Percentiles rank a stretch among this genome's conserved stretches.
Conservation (phyloP, 2,329 filamentous ascomycete genomes). For the Daldinia sp. region DNA sequence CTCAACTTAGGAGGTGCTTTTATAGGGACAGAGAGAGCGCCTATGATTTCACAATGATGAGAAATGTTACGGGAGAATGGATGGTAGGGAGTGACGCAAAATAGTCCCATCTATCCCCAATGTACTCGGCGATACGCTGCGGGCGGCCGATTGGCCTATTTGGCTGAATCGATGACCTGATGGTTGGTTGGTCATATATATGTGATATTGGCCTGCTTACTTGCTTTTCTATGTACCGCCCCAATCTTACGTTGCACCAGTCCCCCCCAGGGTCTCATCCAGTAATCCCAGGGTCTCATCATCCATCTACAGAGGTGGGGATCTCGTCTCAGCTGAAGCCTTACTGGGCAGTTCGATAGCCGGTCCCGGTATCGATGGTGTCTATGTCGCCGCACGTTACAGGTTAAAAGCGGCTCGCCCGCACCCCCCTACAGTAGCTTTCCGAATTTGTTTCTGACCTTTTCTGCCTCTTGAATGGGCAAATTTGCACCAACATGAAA, state of each 20-base stretch:
- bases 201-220: slow-evolving; percentile 35
- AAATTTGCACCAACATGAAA: slow-evolving; percentile 40
- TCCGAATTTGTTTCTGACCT: slow-evolving; percentile 23
- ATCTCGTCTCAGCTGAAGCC: slow-evolving; percentile 39
- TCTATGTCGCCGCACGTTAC: slow-evolving; percentile 28
- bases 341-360: slow-evolving; percentile 37
- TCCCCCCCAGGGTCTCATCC: slow-evolving; percentile 33
- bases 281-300: slow-evolving; percentile 38
- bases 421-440: slow-evolving; percentile 18
- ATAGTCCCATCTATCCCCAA: neutral
- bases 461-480: slow-evolving; percentile 34
- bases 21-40: neutral
- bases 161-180: slow-evolving; percentile 10
- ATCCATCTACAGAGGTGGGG: slow-evolving; percentile 35
- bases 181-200: neutral
- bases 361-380: slow-evolving; percentile 36
- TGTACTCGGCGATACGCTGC: slow-evolving; percentile 2
- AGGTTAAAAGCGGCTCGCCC: slow-evolving; percentile 37
- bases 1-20: neutral
- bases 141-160: slow-evolving; percentile 12
- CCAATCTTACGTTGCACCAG: slow-evolving; percentile 35
- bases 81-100: slow-evolving; percentile 15
- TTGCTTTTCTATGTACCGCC: slow-evolving; percentile 26
- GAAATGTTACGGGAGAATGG: neutral
- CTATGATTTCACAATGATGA: too few relatives aligned